phyloP scores from a whole-genome alignment of 805 yeast species.

The Kurtzmaniella fragi region DNA sequence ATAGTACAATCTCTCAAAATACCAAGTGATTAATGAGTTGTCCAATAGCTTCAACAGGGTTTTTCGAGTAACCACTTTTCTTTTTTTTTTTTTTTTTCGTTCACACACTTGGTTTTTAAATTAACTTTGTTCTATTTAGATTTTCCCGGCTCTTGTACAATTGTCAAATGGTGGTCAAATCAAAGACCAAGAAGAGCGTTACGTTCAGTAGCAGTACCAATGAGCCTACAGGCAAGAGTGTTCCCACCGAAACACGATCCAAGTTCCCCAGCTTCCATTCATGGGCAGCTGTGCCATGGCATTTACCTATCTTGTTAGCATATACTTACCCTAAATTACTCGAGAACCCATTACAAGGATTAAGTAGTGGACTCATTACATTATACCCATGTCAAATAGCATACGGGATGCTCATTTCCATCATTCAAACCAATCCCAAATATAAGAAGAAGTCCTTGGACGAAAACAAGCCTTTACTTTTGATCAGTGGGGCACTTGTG shows the following conservation, averaged over 20 bases:
- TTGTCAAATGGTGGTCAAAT: neutral
- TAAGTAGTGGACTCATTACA: constrained; percentile 22
- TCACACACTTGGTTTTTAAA: too few relatives aligned
- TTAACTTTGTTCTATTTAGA: neutral
- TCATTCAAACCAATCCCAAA: neutral
- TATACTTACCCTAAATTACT: constrained; percentile 13
- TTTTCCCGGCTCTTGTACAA: neutral
- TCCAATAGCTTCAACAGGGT: neutral
- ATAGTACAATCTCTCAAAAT: neutral
- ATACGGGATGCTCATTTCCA: constrained; percentile 17
- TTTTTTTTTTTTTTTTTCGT: too few relatives aligned
- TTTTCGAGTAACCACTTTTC: neutral
- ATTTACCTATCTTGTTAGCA: constrained; percentile 8
- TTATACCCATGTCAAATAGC: constrained; percentile 18
- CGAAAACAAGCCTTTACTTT: constrained; percentile 17
- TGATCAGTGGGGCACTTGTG: constrained; percentile 23
- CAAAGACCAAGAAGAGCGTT: constrained; percentile 6
- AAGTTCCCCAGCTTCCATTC: constrained; percentile 1
- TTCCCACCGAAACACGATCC: neutral
- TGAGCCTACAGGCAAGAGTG: neutral
- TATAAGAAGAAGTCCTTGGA: constrained; percentile 6
- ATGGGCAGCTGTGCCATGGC: constrained; percentile 26
- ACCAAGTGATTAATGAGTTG: neutral
- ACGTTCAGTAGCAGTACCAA: constrained; percentile 10
- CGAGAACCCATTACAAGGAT: constrained; percentile 12